phyloP scores from a whole-genome alignment of 441 rosid genomes.

The Populus trichocarpa region DNA sequence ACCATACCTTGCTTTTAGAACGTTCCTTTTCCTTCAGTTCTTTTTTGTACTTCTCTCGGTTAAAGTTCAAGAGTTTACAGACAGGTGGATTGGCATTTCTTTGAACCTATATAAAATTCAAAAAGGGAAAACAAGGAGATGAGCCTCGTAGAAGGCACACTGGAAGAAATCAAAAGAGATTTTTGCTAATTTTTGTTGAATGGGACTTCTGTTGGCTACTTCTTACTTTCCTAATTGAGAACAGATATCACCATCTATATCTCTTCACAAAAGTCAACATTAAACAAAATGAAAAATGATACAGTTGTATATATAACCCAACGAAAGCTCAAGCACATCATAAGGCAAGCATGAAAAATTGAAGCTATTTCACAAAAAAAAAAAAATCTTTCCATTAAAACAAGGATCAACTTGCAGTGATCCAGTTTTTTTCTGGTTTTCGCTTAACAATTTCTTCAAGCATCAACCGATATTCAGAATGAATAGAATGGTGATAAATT shows the following conservation, averaged over 20 bases:
- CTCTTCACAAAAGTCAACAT: not conserved
- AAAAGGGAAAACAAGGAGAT: not conserved
- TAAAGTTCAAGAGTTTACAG: slow-evolving; percentile 62
- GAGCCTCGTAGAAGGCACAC: not conserved
- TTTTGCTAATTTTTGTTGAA: not conserved
- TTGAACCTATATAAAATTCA: slow-evolving; percentile 37
- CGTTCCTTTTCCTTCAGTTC: slow-evolving; percentile 45
- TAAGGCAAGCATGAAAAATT: not conserved
- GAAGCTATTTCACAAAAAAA: not conserved
- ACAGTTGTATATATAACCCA: not conserved
- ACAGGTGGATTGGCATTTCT: slow-evolving; percentile 53
- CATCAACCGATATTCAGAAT: not conserved
- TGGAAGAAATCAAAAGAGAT: not conserved
- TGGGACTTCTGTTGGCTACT: not conserved
- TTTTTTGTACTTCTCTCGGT: slow-evolving; percentile 35
- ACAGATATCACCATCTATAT: not conserved
- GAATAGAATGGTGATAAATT: not conserved
- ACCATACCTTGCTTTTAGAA: slow-evolving; percentile 52
- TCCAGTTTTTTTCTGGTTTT: not conserved
- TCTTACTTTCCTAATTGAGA: not conserved
- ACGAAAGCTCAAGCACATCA: too few relatives aligned
- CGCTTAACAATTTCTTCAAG: not conserved
- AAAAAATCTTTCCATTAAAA: not conserved
- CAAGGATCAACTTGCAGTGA: not conserved
- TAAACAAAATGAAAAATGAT: not conserved